Conservation (phyloP, 2,329 filamentous ascomycete species). For the Tolypocladium tropicale region DNA sequence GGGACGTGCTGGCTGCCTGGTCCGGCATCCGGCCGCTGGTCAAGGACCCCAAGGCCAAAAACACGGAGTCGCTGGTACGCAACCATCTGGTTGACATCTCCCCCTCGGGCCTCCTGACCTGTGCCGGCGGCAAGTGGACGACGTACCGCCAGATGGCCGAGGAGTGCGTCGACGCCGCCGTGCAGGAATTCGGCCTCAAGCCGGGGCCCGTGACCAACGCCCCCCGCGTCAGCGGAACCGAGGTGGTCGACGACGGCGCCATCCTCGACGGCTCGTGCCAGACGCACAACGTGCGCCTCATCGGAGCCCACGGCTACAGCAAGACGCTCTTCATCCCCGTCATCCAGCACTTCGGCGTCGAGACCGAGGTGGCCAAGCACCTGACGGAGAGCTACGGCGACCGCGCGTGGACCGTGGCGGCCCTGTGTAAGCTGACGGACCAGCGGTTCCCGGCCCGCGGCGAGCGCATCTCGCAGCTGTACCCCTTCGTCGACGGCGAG, state of each 20-base stretch:
- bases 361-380: conserved; percentile 87
- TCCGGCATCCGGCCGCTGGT: conserved; percentile 80
- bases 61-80: conserved; percentile 78
- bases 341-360: conserved; percentile 85
- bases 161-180: conserved; percentile 74
- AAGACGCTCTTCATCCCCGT: conserved; percentile 89
- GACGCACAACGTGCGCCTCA: conserved; percentile 70
- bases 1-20: conserved; percentile 85
- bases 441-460: conserved; percentile 75
- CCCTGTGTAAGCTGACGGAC: conserved; percentile 66
- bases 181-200: conserved; percentile 55
- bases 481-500: conserved; percentile 89
- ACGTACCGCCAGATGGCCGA: conserved; percentile 91
- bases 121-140: conserved; percentile 86
- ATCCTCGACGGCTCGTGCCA: conserved; percentile 59
- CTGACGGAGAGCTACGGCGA: conserved; percentile 83
- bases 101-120: conserved; percentile 70
- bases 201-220: conserved; percentile 47
- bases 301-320: conserved; percentile 79
- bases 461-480: conserved; percentile 66
- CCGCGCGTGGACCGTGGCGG: conserved; percentile 81
- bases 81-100: conserved; percentile 78
- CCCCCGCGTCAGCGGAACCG: conserved; percentile 59
- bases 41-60: conserved; percentile 74
- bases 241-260: conserved; percentile 60